Percentiles rank a stretch among this genome's conserved stretches.
These are phyloP conservation scores for Colletotrichum sp. DNA, from an alignment of 2,329 filamentous ascomycete genomes.

Conservation along the genomic window DNA sequence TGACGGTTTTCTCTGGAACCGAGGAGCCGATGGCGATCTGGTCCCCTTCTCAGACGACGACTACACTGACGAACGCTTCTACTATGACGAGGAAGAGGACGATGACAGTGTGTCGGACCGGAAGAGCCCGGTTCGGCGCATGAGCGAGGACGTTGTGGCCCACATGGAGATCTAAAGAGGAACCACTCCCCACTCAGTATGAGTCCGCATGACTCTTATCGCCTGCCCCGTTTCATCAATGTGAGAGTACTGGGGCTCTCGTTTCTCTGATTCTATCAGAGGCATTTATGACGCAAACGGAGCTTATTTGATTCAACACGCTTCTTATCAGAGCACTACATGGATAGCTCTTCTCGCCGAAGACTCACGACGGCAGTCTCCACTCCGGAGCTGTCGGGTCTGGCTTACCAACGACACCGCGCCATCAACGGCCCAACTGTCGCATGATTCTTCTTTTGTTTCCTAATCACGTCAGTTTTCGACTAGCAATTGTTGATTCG, in stretches of 20 bases:
- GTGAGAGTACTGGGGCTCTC: neutral
- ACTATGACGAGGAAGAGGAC: conserved; percentile 49
- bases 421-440: conserved; percentile 1
- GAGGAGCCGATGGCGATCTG: conserved; percentile 62
- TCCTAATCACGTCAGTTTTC: neutral
- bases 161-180: conserved; percentile 63
- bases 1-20: conserved; percentile 61
- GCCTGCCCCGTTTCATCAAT: conserved; percentile 10
- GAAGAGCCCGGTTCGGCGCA: conserved; percentile 52
- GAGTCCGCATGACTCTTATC: conserved; percentile 5
- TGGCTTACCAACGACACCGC: neutral
- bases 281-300: conserved; percentile 12
- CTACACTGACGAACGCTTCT: conserved; percentile 49
- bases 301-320: conserved; percentile 13
- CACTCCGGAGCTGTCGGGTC: neutral
- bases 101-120: conserved; percentile 41
- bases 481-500: neutral
- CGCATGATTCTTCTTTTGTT: neutral
- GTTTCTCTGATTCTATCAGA: conserved; percentile 1
- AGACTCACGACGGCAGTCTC: neutral
- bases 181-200: conserved; percentile 8
- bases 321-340: neutral
- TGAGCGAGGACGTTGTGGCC: conserved; percentile 67
- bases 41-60: conserved; percentile 58
- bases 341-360: conserved; percentile 1